phyloP scores from a whole-genome alignment of 306 rosid species.

The Luffa aegyptiaca region DNA sequence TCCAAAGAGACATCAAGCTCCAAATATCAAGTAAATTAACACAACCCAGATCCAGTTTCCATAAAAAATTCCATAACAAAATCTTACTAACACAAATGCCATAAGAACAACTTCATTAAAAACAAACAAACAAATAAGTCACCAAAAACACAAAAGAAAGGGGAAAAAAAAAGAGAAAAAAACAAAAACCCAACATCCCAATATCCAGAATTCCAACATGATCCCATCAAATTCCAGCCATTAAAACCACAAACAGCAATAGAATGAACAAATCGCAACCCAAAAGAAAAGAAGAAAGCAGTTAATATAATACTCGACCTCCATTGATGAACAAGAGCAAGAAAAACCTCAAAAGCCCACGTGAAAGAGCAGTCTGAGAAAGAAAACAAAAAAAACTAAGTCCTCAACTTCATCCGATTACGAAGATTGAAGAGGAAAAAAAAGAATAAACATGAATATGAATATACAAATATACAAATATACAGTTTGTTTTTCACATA shows the following conservation, averaged over 20 bases:
- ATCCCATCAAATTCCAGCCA: background rate
- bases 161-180: background rate
- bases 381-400: background rate
- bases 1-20: background rate
- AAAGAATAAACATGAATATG: background rate
- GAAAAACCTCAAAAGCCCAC: background rate
- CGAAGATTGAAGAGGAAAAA: background rate
- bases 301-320: background rate
- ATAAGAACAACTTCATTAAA: background rate
- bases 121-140: background rate
- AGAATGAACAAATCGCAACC: background rate
- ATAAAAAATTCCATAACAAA: background rate
- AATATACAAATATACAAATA: background rate
- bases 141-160: background rate
- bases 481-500: background rate
- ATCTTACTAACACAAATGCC: background rate
- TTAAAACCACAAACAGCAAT: background rate
- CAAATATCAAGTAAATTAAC: slow-evolving; percentile 1
- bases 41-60: slow-evolving; percentile 6
- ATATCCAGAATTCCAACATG: background rate
- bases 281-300: no score
- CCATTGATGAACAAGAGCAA: background rate
- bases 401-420: slow-evolving; percentile 6
- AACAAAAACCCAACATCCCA: background rate
- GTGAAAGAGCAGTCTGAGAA: background rate